Evolutionary conservation across 805 yeast genomes (phyloP).

Genomic region (Candida berthetii): DNA sequence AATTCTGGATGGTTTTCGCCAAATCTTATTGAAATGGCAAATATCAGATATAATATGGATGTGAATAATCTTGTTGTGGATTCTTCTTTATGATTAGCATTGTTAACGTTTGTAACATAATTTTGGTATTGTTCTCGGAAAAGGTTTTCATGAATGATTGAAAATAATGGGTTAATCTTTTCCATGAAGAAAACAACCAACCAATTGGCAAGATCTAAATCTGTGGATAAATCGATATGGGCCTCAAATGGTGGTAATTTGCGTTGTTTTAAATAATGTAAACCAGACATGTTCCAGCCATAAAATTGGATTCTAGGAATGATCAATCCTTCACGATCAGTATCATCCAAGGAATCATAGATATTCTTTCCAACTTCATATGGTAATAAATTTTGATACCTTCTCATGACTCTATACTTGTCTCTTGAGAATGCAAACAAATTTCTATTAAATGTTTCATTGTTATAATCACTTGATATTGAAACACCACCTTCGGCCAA

Average conservation of each 20-base stretch:
- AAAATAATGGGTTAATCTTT: slow-evolving; percentile 46
- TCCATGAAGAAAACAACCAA: slow-evolving; percentile 34
- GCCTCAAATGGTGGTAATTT: slow-evolving; percentile 21
- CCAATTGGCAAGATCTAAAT: slow-evolving; percentile 23
- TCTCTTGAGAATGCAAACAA: slow-evolving; percentile 24
- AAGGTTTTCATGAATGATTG: slow-evolving; percentile 46
- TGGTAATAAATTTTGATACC: slow-evolving; percentile 39
- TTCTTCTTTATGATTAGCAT: slow-evolving; percentile 20
- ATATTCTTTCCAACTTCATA: slow-evolving; percentile 30
- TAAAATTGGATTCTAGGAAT: slow-evolving; percentile 55
- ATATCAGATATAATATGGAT: slow-evolving; percentile 43
- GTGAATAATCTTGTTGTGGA: slow-evolving; percentile 38
- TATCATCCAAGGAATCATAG: slow-evolving; percentile 25
- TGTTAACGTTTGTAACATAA: slow-evolving; percentile 17
- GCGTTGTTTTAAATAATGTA: slow-evolving; percentile 36
- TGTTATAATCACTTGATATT: slow-evolving; percentile 5
- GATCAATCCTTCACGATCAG: slow-evolving; percentile 24
- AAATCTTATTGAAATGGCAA: slow-evolving; percentile 46
- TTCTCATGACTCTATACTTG: slow-evolving; percentile 41
- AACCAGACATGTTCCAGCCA: slow-evolving; percentile 65
- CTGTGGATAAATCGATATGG: slow-evolving; percentile 13
- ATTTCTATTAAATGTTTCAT: slow-evolving; percentile 13
- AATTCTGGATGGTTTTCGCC: slow-evolving; percentile 27
- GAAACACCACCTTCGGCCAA: slow-evolving; percentile 2
- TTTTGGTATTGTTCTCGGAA: slow-evolving; percentile 42